A percentile compares a stretch with the other conserved stretches of the same genome.
These are phyloP conservation scores for Setomelanomma holmii DNA, from an alignment of 2,329 filamentous ascomycete genomes.

Conservation along the genomic window DNA sequence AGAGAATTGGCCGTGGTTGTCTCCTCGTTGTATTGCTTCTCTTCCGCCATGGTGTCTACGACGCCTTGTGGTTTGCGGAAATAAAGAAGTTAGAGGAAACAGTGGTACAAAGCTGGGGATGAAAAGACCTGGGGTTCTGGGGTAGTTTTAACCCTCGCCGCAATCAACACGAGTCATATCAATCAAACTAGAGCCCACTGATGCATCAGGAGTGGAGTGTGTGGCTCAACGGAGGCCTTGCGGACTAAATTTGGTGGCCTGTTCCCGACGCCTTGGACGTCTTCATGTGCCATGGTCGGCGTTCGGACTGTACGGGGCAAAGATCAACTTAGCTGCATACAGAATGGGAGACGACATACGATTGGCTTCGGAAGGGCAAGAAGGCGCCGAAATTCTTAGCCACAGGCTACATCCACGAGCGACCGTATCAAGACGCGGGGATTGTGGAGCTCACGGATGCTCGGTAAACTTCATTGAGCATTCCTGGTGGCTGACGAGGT, in stretches of 20 bases:
- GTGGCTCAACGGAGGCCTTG: background rate
- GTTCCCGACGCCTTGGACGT: conserved; percentile 2
- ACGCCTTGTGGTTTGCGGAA: background rate
- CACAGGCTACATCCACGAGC: conserved; percentile 6
- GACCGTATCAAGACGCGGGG: conserved; percentile 4
- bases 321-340: conserved; percentile 2
- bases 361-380: conserved; percentile 4
- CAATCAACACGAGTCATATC: conserved; percentile 7
- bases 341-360: background rate
- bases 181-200: conserved; percentile 7
- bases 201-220: conserved; percentile 8
- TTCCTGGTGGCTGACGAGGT: conserved; percentile 1
- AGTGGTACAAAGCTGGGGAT: background rate
- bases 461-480: conserved; percentile 1
- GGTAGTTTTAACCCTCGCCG: conserved; percentile 11
- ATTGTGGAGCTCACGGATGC: conserved; percentile 5
- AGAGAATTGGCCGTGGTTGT: conserved; percentile 8
- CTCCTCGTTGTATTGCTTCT: conserved; percentile 24
- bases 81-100: background rate
- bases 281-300: background rate
- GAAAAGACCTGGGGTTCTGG: conserved; percentile 10
- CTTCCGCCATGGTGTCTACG: conserved; percentile 24
- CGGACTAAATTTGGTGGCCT: background rate
- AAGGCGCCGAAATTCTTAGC: conserved; percentile 1
- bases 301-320: conserved; percentile 1